Conservation (phyloP, 1,284 basidiomycete species). For the Rhodotorula glutinis region DNA sequence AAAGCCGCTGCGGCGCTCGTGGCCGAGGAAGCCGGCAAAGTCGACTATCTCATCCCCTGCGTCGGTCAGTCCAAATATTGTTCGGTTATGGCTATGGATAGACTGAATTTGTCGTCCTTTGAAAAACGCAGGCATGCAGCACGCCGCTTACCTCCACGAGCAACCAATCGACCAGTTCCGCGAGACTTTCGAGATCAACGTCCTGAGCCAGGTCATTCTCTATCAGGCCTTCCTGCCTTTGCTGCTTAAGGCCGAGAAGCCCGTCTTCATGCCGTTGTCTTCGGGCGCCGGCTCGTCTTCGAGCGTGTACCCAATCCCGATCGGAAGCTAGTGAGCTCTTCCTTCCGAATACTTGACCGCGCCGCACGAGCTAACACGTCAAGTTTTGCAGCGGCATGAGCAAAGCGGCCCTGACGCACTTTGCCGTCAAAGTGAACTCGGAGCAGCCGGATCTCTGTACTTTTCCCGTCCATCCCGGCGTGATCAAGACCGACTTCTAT, state of each 20-base stretch:
- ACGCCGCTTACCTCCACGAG: background rate
- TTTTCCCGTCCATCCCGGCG: too few relatives aligned
- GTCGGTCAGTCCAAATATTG: background rate
- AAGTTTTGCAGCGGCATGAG: background rate
- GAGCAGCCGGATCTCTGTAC: too few relatives aligned
- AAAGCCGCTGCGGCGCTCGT: background rate
- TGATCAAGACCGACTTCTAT: too few relatives aligned
- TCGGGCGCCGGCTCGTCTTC: slow-evolving; percentile 1
- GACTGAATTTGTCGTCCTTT: background rate
- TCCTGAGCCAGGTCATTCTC: slow-evolving; percentile 16
- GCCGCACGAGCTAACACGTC: too few relatives aligned
- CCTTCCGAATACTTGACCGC: too few relatives aligned
- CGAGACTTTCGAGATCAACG: slow-evolving; percentile 17
- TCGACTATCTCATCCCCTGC: background rate
- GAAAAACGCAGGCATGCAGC: background rate
- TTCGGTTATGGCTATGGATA: too few relatives aligned
- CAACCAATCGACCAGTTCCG: background rate
- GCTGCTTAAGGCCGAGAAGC: slow-evolving; percentile 4
- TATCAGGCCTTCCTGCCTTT: slow-evolving; percentile 16
- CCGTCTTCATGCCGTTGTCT: slow-evolving; percentile 25
- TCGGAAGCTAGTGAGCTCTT: background rate
- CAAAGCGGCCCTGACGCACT: background rate
- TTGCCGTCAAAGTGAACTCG: too few relatives aligned
- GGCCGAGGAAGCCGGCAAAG: background rate
- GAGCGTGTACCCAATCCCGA: background rate